Conservation (phyloP, 495 filamentous ascomycete species). For the Elasticomyces elasticus region DNA sequence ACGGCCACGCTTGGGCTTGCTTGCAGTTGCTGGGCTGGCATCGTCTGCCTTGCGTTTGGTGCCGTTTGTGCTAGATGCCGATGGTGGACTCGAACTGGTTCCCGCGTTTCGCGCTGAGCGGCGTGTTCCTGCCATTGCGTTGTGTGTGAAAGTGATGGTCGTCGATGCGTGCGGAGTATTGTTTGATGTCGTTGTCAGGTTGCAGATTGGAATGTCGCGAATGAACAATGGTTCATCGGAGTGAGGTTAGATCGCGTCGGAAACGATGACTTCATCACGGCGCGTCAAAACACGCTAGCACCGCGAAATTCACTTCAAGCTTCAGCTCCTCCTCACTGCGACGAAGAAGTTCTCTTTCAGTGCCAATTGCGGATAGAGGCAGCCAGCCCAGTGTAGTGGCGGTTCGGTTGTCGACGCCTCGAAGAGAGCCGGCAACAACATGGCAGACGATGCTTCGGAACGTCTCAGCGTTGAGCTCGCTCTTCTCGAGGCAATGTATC, state of each 20-base stretch:
- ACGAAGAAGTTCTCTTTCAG: too few species aligned
- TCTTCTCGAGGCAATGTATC: constrained; percentile 33
- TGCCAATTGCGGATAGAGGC: too few species aligned
- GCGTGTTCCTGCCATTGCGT: constrained; percentile 21
- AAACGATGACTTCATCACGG: neutral
- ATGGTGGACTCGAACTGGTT: constrained; percentile 17
- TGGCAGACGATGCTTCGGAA: constrained; percentile 4
- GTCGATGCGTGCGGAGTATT: neutral
- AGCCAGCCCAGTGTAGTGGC: too few species aligned
- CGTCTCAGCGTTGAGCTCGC: constrained; percentile 23
- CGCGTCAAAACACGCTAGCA: neutral
- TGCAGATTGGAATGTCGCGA: neutral
- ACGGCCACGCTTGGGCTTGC: constrained; percentile 26
- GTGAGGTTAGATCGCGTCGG: neutral
- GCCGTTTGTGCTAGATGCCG: constrained; percentile 18
- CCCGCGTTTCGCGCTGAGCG: constrained; percentile 20
- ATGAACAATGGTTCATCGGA: neutral
- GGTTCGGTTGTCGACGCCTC: too few species aligned
- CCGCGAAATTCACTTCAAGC: neutral
- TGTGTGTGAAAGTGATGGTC: neutral
- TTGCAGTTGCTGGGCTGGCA: constrained; percentile 10
- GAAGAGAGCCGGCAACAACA: neutral
- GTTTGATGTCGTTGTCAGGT: neutral
- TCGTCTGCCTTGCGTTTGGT: constrained; percentile 32
- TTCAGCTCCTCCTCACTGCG: too few species aligned